Evolutionary conservation across 2,329 filamentous ascomycete species (phyloP).

Genomic region (Rhexocercosporidium sp.): DNA sequence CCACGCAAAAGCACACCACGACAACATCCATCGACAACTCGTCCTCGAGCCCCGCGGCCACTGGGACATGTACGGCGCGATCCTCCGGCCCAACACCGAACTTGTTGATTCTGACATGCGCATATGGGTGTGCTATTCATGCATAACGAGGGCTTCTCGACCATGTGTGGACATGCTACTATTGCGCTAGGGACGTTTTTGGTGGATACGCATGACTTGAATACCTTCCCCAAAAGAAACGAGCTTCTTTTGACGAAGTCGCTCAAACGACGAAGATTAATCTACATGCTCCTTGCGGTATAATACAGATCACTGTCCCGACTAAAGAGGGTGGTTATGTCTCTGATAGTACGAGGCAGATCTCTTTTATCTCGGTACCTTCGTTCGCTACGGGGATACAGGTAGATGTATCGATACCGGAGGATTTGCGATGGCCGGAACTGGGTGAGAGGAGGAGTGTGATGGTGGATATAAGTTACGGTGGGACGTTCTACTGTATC

Average conservation of each 20-base stretch:
- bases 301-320: slow-evolving; percentile 7
- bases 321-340: neutral
- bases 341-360: neutral
- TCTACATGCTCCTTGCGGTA: slow-evolving; percentile 12
- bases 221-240: neutral
- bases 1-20: neutral
- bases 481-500: slow-evolving; percentile 11
- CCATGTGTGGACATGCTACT: slow-evolving; percentile 12
- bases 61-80: neutral
- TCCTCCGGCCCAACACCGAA: neutral
- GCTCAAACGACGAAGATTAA: slow-evolving; percentile 4
- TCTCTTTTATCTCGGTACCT: slow-evolving; percentile 7
- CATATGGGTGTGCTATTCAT: slow-evolving; percentile 7
- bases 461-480: slow-evolving; percentile 10
- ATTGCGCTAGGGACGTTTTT: neutral
- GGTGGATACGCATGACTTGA: slow-evolving; percentile 4
- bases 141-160: slow-evolving; percentile 9
- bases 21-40: neutral
- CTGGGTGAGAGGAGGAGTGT: neutral
- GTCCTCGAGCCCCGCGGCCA: neutral
- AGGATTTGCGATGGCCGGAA: neutral
- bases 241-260: neutral
- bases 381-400: slow-evolving; percentile 10
- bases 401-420: neutral
- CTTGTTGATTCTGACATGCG: neutral